Conservation (phyloP, 148 eudicot genomes). For the Rhododendron vialii region DNA sequence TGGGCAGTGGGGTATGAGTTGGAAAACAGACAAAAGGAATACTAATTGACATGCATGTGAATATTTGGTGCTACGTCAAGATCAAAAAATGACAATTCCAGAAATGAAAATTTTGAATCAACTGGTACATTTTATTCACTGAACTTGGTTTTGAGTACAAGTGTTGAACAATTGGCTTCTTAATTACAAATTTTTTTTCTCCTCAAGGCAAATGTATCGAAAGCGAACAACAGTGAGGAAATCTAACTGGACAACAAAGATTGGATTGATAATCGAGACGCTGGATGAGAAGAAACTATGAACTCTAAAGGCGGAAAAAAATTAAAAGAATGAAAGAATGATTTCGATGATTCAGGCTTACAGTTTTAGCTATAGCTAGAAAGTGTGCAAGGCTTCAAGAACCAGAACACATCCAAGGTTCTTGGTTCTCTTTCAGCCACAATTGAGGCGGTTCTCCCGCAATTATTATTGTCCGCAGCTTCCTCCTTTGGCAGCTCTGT, state of each 20-base stretch:
- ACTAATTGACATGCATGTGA: neutral
- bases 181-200: neutral
- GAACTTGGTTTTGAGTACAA: slow-evolving; percentile 3
- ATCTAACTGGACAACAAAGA: neutral
- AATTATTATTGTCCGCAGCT: slow-evolving; percentile 8
- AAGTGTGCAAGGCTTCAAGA: slow-evolving; percentile 90
- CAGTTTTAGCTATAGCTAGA: slow-evolving; percentile 22
- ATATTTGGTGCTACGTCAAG: neutral
- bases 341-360: neutral
- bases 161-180: neutral
- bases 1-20: too few relatives aligned
- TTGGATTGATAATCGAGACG: neutral
- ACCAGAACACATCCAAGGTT: slow-evolving; percentile 83
- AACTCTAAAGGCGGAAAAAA: neutral
- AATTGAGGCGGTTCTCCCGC: slow-evolving; percentile 23
- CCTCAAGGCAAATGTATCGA: neutral
- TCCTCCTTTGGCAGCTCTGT: slow-evolving; percentile 29
- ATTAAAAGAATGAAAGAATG: slow-evolving; percentile 17
- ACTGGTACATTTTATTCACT: neutral
- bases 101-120: neutral
- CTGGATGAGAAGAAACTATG: neutral
- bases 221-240: too few relatives aligned
- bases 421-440: slow-evolving; percentile 46
- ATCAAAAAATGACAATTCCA: neutral
- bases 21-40: too few relatives aligned